These are phyloP conservation scores for Cucurbita maxima DNA, from an alignment of 306 rosid genomes.

Conservation along the genomic window DNA sequence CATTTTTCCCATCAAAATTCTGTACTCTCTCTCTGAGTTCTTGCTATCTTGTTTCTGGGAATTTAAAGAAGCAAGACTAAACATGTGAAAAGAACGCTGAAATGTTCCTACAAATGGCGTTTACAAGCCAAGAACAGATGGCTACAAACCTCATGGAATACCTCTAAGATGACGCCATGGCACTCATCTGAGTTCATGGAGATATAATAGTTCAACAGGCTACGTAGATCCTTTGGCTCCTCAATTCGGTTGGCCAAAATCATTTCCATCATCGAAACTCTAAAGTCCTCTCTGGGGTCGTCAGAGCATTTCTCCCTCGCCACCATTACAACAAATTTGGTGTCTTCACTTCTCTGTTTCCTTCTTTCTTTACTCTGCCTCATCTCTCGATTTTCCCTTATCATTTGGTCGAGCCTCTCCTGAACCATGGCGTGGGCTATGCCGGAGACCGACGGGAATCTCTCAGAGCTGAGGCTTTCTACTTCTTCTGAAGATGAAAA, in stretches of 20 bases:
- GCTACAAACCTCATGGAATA: conserved; percentile 66
- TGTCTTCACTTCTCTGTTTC: conserved; percentile 34
- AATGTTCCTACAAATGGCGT: conserved; percentile 4
- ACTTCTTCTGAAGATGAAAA: conserved; percentile 81
- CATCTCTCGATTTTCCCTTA: conserved; percentile 42
- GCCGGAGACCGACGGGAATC: conserved; percentile 61
- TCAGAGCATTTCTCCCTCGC: conserved; percentile 71
- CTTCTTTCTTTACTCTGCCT: conserved; percentile 32
- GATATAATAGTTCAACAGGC: conserved; percentile 66
- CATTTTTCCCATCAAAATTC: neutral
- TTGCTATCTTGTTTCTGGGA: neutral
- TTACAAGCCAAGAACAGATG: conserved; percentile 46
- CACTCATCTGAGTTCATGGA: conserved; percentile 61
- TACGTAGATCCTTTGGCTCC: conserved; percentile 61
- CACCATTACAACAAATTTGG: conserved; percentile 66
- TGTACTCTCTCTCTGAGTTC: neutral
- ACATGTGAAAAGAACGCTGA: neutral
- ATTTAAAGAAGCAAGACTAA: neutral
- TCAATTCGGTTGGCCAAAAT: conserved; percentile 51
- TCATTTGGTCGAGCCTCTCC: conserved; percentile 75
- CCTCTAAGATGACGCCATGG: conserved; percentile 43
- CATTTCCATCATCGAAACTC: conserved; percentile 73
- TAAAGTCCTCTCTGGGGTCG: conserved; percentile 77
- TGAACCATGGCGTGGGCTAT: conserved; percentile 94
- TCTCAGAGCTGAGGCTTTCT: conserved; percentile 46